Base-by-base conservation (phyloP, 2,329 filamentous ascomycete species). In the Fusarium vanettenii region DNA sequence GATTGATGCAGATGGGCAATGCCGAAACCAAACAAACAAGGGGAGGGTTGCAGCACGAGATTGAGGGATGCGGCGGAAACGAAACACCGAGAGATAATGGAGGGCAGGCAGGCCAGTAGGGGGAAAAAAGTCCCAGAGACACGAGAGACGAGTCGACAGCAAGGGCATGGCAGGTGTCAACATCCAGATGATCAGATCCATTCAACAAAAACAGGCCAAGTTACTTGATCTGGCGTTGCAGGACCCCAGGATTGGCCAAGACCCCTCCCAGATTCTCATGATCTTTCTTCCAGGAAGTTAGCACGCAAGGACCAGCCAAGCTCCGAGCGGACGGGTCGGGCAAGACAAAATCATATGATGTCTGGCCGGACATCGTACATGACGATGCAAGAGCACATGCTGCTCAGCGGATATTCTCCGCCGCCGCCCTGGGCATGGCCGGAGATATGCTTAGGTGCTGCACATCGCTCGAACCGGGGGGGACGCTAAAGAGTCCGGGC, bases 231-330 rank as follows among this genome's bases (percentile, higher is more conserved):
- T 72, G 66, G 62, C 37, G 50, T 55, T 69, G 68, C 65, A 73
- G 75, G 56, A 74, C 66, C 73, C 65, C 65, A 66, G 71, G 66
- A 77, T 74, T 76, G 75, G 75, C 64, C 56, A 43, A 66, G 52
- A 52, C 56, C 31, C 63, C 67, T 69, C 62, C 18, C 35, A 72
- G 65, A 69, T 68, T 71, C 67, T 64, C 60, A 57, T 59, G 31
- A 55, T 50, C 60, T 74, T 66, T 64, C 35, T 43, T 59, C 63
- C 56, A 68, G 67, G 70, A 45, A 57, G 31, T 33, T n/a, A 66
- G 55, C 67, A 61, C 37, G 56, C 60, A 64, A 61, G 56, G 63
- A 20, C 48, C 60, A 73, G 61, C 61, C 45, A 43, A 66, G 56
- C 60, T 70, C 70, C 70, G 62, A 67, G 50, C 66, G 41, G 37